These are phyloP conservation scores for Heliamphora pulchella DNA, from an alignment of 179 eudicot species.

Conservation along the genomic window DNA sequence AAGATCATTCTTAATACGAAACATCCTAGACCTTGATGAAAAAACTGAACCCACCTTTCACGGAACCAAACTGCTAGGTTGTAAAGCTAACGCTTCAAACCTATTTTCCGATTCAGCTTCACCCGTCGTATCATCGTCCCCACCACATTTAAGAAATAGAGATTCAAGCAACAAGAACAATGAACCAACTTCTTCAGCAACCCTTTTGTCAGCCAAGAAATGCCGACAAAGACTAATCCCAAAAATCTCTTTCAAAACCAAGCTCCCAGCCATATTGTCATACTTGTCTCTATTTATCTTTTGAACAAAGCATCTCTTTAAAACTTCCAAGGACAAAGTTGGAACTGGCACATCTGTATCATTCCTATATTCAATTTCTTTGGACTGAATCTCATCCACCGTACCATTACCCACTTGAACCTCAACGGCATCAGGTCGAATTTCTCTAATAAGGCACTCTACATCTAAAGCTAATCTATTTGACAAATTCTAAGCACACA, in stretches of 20 bases:
- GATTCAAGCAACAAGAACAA: conserved; percentile 67
- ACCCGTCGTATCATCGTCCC: conserved; percentile 12
- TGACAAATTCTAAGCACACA: conserved; percentile 78
- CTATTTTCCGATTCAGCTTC: conserved; percentile 27
- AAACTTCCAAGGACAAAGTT: conserved; percentile 61
- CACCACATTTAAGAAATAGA: conserved; percentile 33
- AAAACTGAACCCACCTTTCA: conserved; percentile 32
- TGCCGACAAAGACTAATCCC: conserved; percentile 70
- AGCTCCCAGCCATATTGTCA: conserved; percentile 65
- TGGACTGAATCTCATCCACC: conserved; percentile 28
- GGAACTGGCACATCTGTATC: conserved; percentile 44
- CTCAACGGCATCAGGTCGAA: conserved; percentile 72
- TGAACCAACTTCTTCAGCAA: conserved; percentile 70
- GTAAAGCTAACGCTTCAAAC: conserved; percentile 39
- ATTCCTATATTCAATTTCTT: conserved; percentile 29
- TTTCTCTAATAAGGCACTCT: conserved; percentile 57
- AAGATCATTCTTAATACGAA: conserved; percentile 34
- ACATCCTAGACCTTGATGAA: conserved; percentile 33
- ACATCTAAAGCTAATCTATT: conserved; percentile 69
- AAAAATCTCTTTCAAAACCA: conserved; percentile 80
- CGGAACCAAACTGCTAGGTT: conserved; percentile 43
- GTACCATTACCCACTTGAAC: conserved; percentile 42
- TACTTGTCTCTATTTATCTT: conserved; percentile 55
- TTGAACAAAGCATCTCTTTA: conserved; percentile 64
- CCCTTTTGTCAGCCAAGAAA: conserved; percentile 56